Percentiles rank a stretch among this genome's conserved stretches.
These are phyloP conservation scores for Beauveria sp. DNA, from an alignment of 2,329 filamentous ascomycete species.

Conservation along the genomic window DNA sequence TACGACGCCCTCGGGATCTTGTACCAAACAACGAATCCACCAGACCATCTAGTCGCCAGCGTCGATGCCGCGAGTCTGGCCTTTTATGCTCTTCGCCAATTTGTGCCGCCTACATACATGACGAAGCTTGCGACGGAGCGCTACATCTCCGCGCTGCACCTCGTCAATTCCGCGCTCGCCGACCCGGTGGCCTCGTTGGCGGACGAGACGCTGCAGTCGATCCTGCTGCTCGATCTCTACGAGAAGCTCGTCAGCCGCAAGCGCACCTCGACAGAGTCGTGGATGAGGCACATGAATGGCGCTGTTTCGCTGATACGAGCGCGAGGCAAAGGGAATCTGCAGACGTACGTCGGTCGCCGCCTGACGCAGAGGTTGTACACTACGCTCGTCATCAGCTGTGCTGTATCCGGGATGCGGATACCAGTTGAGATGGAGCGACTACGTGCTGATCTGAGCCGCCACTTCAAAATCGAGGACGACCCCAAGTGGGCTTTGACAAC, in stretches of 20 bases:
- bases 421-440: slow-evolving; percentile 10
- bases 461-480: slow-evolving; percentile 10
- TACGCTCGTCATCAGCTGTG: slow-evolving; percentile 11
- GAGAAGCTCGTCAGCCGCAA: slow-evolving; percentile 19
- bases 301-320: slow-evolving; percentile 15
- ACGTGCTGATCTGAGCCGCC: slow-evolving; percentile 4
- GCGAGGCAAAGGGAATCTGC: slow-evolving; percentile 10
- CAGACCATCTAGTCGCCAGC: slow-evolving; percentile 15
- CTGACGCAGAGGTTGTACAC: slow-evolving; percentile 12
- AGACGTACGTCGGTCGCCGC: slow-evolving; percentile 13
- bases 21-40: slow-evolving; percentile 9
- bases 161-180: slow-evolving; percentile 7
- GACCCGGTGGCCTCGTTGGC: not conserved
- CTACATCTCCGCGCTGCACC: not conserved
- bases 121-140: slow-evolving; percentile 1
- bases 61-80: slow-evolving; percentile 20
- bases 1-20: slow-evolving; percentile 15
- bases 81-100: slow-evolving; percentile 13
- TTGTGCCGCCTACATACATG: not conserved
- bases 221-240: slow-evolving; percentile 21
- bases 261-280: slow-evolving; percentile 3
- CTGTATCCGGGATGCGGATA: slow-evolving; percentile 11
- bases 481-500: slow-evolving; percentile 17
- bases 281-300: slow-evolving; percentile 18
- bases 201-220: slow-evolving; percentile 17